Base-by-base conservation (phyloP, 2,329 filamentous ascomycete species). In the Laburnicola sp. region DNA sequence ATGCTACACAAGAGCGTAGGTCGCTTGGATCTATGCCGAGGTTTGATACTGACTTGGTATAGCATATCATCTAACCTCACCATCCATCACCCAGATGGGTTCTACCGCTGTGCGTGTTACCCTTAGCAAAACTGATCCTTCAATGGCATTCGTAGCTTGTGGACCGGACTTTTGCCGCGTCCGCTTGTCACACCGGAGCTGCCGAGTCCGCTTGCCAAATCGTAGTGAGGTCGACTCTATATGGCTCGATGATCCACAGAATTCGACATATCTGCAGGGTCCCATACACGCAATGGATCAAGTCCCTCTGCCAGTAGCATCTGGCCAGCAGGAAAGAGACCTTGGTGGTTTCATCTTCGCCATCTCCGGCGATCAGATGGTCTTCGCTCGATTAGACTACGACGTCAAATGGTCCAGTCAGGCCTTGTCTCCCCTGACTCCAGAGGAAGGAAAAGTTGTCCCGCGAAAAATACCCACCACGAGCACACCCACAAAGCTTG, bases 371-470 rank as follows among this genome's bases (percentile, higher is more conserved):
- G 72, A 74, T 8, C 71, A 77, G 25, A 70, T 82, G 51, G 68
- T 80, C 9, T 75, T 78, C 43, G 77, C 78, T 25, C 76, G 75
- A 34, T 56, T 82, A 28, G 75, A 78, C 42, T 66, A 67, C 34
- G 69, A 73, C 30, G 58, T 69, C 11, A 53, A 45, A 50, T 57
- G 56, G 50, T 39, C 51, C 22, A 42, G 34, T 11, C 45, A 56
- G 10, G 50, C 50, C 10, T 4, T 38, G 6, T 7, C 38, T 4
- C 22, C 48, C 1, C 38, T 26, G 4, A 5, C 8, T 34, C 28
- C 28, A 10, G 39, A 56, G 22, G 48, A 59, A 23, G 30, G 51
- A 21, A 65, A 58, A 40, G 37, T 54, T 1, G 43, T 72, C n/a
- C 69, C 69, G 3, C 59, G 69, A 10, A 68, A 62, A 46, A 25